Conservation (phyloP, 306 rosid genomes). For the Canavalia ensiformis region DNA sequence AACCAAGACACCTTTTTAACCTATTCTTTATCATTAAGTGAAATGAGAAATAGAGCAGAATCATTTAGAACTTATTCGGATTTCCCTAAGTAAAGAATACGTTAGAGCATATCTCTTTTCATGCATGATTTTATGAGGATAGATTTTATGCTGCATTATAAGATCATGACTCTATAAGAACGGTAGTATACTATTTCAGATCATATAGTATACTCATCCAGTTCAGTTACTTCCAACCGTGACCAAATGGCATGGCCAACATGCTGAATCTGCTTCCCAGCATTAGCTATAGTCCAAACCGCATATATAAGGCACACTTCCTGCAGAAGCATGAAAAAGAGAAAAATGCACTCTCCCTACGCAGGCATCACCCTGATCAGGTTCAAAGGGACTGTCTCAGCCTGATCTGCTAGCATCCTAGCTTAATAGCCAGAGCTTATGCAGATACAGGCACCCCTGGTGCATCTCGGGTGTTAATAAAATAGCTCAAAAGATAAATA, state of each 20-base stretch:
- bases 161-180: neutral
- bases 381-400: constrained; percentile 99
- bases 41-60: neutral
- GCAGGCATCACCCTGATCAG: constrained; percentile 99
- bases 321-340: constrained; percentile 71
- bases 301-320: constrained; percentile 49
- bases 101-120: no score
- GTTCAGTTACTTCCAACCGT: constrained; percentile 48
- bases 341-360: constrained; percentile 97
- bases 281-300: constrained; percentile 51
- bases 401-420: constrained; percentile 72
- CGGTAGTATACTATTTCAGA: constrained; percentile 6
- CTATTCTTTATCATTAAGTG: neutral
- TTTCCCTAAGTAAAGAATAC: neutral
- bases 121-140: neutral
- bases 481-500: constrained; percentile 32
- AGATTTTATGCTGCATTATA: constrained; percentile 17
- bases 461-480: constrained; percentile 80
- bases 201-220: neutral
- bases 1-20: neutral
- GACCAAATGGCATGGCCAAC: constrained; percentile 45
- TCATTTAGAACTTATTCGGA: neutral
- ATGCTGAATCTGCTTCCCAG: constrained; percentile 52
- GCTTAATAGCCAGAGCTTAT: constrained; percentile 59
- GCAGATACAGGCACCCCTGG: constrained; percentile 99